Evolutionary conservation across 2,329 filamentous ascomycete species (phyloP), one percentile per base, ranked within the genome.

Genomic region (Monilinia fructigena): DNA sequence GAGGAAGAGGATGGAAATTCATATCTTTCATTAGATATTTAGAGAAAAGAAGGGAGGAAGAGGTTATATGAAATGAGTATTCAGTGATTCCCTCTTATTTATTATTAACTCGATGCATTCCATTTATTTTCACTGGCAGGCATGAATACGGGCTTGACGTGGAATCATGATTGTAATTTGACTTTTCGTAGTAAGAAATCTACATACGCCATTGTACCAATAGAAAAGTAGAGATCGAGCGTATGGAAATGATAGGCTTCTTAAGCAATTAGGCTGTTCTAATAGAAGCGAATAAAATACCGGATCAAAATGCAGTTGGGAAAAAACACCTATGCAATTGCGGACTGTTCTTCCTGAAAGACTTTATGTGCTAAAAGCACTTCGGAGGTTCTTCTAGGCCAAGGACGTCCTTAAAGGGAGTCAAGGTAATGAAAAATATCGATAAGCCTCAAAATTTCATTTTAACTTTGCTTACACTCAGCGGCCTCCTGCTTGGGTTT

Each of bases 381-480:
- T 65, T 53, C 63, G 63, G 63, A 55, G 62, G 66, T 61, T 42
- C 47, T 56, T 45, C 26, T 42, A 52, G 63, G 63, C 47, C 45
- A 60, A 50, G 31, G 26, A 55, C 28, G 20, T 60, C 55, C 55
- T 61, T 35, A 35, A 53, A 60, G 40, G 35, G 48, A 31, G 45
- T 54, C 31, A 61, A 47, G 42, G 52, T 23, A 53, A 61, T 54
- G 53, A 58, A 40, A 42, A 58, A 50, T 56, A n/a, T 56, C 60
- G 45, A 58, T 55, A 40, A 56, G 35, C 12, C 47, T 52, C 52
- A 38, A 64, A 35, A 55, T 18, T 35, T 14, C 56, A 66, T 72
- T 84, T 84, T 86, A 96, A 82, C 91, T 96, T 82, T 96, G 92
- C 85, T 97, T 97, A 88, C 93, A 97, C 83, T 97, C 93, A 72